phyloP scores from a whole-genome alignment of 352 stramenopile genomes.

The Pythium coloratum region DNA sequence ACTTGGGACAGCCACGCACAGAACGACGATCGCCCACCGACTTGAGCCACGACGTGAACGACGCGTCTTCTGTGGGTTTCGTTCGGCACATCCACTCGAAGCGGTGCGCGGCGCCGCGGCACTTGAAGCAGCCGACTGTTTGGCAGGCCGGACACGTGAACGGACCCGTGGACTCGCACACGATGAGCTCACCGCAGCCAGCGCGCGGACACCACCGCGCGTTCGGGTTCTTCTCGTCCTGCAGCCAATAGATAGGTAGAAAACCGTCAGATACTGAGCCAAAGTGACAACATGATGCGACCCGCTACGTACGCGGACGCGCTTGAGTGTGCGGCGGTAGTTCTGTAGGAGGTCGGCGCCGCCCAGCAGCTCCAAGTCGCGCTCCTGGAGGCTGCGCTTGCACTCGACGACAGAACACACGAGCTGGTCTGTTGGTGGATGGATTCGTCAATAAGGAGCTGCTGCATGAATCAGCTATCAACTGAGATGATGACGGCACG shows the following conservation, averaged over 20 bases:
- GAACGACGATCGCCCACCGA: conserved; percentile 52
- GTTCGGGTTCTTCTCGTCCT: conserved; percentile 79
- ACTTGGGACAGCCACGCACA: conserved; percentile 60
- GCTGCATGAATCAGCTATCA: no score
- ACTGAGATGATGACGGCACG: neutral
- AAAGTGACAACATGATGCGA: no score
- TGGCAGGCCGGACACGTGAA: conserved; percentile 69
- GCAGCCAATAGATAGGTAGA: neutral
- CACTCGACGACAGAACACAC: conserved; percentile 64
- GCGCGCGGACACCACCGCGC: conserved; percentile 63
- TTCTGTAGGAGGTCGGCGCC: conserved; percentile 27
- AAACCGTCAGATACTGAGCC: neutral
- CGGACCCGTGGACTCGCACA: conserved; percentile 45
- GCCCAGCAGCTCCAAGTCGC: conserved; percentile 39
- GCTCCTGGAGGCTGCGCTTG: conserved; percentile 35
- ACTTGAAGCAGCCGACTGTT: conserved; percentile 59
- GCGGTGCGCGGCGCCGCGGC: conserved; percentile 48
- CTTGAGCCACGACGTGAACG: conserved; percentile 57
- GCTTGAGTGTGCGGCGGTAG: conserved; percentile 43
- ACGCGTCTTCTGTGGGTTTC: conserved; percentile 39
- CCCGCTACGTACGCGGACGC: conserved; percentile 45
- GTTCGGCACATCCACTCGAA: conserved; percentile 55
- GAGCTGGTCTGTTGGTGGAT: conserved; percentile 39
- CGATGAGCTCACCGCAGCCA: conserved; percentile 63
- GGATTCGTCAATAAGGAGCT: no score